These are phyloP conservation scores for Byssoonygena ceratinophila DNA, from an alignment of 2,329 filamentous ascomycete species.

Conservation along the genomic window DNA sequence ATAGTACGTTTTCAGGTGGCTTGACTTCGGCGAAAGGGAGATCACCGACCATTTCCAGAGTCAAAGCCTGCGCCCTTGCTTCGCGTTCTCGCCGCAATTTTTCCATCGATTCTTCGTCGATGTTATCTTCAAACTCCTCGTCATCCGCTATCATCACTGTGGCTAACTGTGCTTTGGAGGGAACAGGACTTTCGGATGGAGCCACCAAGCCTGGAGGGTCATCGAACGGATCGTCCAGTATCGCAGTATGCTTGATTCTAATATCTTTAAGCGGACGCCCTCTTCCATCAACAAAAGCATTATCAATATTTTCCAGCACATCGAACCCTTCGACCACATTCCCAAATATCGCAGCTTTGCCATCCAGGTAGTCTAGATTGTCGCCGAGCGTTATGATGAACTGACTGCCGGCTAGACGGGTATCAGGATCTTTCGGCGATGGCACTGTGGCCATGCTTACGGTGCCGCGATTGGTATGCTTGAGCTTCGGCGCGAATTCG, in stretches of 20 bases:
- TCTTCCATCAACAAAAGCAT: slow-evolving; percentile 72
- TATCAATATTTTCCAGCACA: slow-evolving; percentile 84
- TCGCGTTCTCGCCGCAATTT: slow-evolving; percentile 75
- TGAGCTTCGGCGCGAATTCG: slow-evolving; percentile 76
- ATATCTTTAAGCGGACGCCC: slow-evolving; percentile 89
- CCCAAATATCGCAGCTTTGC: slow-evolving; percentile 88
- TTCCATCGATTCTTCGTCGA: slow-evolving; percentile 71
- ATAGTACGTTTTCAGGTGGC: slow-evolving; percentile 91
- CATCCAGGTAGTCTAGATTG: slow-evolving; percentile 79
- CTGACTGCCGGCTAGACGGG: slow-evolving; percentile 74
- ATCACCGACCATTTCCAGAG: slow-evolving; percentile 95
- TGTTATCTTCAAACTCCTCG: slow-evolving; percentile 65
- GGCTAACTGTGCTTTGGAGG: slow-evolving; percentile 73
- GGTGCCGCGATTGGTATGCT: slow-evolving; percentile 78
- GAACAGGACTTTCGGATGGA: slow-evolving; percentile 67
- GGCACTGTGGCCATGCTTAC: slow-evolving; percentile 96
- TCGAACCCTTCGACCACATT: slow-evolving; percentile 95
- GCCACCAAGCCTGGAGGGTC: slow-evolving; percentile 68
- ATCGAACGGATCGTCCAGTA: slow-evolving; percentile 84
- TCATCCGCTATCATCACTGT: slow-evolving; percentile 89
- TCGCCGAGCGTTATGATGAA: slow-evolving; percentile 89
- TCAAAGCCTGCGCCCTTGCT: slow-evolving; percentile 84
- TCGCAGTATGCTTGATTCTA: slow-evolving; percentile 79
- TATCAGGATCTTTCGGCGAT: slow-evolving; percentile 63
- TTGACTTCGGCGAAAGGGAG: slow-evolving; percentile 95